Conservation (phyloP, 768 basidiomycete species). For the Mycena kentingensis region DNA sequence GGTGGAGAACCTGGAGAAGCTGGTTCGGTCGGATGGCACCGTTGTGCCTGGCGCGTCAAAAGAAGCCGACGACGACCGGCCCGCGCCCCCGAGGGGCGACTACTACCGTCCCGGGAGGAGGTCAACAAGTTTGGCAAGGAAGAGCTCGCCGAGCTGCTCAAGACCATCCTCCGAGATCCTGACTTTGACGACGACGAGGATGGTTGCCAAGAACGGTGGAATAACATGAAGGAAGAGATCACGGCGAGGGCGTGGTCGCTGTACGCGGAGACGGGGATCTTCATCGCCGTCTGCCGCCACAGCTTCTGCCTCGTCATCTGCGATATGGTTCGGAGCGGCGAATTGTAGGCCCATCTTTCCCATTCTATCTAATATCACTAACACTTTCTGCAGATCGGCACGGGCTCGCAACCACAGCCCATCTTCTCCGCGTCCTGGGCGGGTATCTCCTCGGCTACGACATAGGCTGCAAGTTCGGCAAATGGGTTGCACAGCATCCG, state of each 20-base stretch:
- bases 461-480: conserved; percentile 18
- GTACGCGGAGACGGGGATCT: conserved; percentile 41
- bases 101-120: not conserved
- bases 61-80: conserved; percentile 29
- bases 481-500: not conserved
- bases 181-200: conserved; percentile 2
- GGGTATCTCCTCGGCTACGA: conserved; percentile 10
- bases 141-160: conserved; percentile 3
- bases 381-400: conserved; percentile 4
- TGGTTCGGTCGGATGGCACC: conserved; percentile 17
- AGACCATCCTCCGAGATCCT: not conserved
- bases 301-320: conserved; percentile 30
- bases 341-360: conserved; percentile 42
- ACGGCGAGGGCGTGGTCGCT: conserved; percentile 34
- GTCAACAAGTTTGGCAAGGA: conserved; percentile 6
- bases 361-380: not conserved
- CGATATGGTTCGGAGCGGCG: conserved; percentile 39
- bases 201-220: conserved; percentile 34
- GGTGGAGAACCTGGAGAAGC: conserved; percentile 18
- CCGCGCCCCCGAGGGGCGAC: conserved; percentile 6
- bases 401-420: conserved; percentile 5
- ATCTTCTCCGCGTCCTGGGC: not conserved
- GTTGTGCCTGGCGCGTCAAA: conserved; percentile 28
- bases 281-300: conserved; percentile 37
- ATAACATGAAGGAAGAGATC: conserved; percentile 13